Base-by-base conservation (phyloP, 2,329 filamentous ascomycete species). In the Raffaelea ambrosiae region DNA sequence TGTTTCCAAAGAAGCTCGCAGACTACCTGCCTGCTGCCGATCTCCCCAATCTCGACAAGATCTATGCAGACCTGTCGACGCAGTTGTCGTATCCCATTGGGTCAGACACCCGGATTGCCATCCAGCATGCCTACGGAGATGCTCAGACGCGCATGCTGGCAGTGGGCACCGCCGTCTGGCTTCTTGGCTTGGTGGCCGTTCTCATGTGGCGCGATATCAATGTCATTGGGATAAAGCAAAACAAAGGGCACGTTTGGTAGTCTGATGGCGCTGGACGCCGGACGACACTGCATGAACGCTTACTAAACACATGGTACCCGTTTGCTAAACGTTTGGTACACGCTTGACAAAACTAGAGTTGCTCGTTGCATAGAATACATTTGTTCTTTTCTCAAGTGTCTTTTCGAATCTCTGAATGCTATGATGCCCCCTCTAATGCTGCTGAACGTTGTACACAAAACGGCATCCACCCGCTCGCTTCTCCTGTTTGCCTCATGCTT, bases 101-200 rank as follows among this genome's bases (percentile, higher is more conserved):
- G 11, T 70, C 64, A 4, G 64, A 70, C 0, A 68, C 68, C 3
- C 61, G 80, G 22, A 54, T 65, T 7, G 78, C 73, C 1, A 79
- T 84, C 55, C 72, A 78, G 45, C 59, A 61, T 20, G 77, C 80
- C 0, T 85, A 84, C 54, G 70, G 65, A 3, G 68, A 74, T 40
- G 64, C 71, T 1, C 71, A 74, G 55, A 63, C 61, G 46, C 59
- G 63, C 36, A 71, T 76, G 68, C 59, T 72, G 48, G 66, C 74
- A 29, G 68, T 66, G 1, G 72, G 69, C 22, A 66, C 63, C 9
- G 64, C 58, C 11, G 63, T 70, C 35, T 42, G 48, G 40, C 26
- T 31, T 1, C 11, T 53, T 8, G 48, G 46, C 14, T 22, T 52
- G 7, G 40, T 44, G 4, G 21, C 26, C 10, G 41, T 48, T 4